Base-by-base conservation (phyloP, 2,329 filamentous ascomycete species). In the Ascochyta fabae region DNA sequence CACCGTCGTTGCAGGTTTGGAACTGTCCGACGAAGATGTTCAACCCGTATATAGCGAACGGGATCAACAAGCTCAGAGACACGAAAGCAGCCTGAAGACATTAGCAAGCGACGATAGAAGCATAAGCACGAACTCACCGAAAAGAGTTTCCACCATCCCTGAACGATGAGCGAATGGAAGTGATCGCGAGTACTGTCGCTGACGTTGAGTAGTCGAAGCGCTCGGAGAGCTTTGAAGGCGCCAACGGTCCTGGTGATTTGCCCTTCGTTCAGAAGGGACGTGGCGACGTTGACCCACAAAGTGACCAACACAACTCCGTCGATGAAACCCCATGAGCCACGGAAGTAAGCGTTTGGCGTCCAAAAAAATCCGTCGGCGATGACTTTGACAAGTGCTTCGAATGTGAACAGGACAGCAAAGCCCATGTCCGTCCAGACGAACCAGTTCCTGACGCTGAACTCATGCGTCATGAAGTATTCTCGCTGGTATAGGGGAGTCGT, bases 271-370 rank as follows among this genome's bases (percentile, higher is more conserved):
- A 85, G 84, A 49, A 99, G 82, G 1, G 94, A 86, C 0, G 93
- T 95, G 42, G 88, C 81, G 45, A 99, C 92, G 68, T 96, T 98
- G 71, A 97, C 89, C 94, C 95, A 98, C 8, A 99, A 84, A 0
- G 95, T 98, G 52, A 96, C 80, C 48, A 99, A 81, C 62, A 99
- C 95, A 40, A 98, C 77, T 0, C 89, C 92, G 71, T 99, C 95
- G 62, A 99, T 97, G 59, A 96, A 88, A 6, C 95, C 96, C 95
- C 95, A 99, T 0, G 93, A 94, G 70, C 94, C 94, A 67, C 95
- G 88, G 73, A 97, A 92, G 72, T 96, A 99, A 3, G 96, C 96
- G 76, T 99, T 97, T 0, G 95, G 95, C 0, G 95, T 97, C 86
- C 91, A 98, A 73, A 97, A 90, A 67, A 96, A 90, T 7, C 95